phyloP scores from a whole-genome alignment of 768 basidiomycete genomes.

The Panus rudis region DNA sequence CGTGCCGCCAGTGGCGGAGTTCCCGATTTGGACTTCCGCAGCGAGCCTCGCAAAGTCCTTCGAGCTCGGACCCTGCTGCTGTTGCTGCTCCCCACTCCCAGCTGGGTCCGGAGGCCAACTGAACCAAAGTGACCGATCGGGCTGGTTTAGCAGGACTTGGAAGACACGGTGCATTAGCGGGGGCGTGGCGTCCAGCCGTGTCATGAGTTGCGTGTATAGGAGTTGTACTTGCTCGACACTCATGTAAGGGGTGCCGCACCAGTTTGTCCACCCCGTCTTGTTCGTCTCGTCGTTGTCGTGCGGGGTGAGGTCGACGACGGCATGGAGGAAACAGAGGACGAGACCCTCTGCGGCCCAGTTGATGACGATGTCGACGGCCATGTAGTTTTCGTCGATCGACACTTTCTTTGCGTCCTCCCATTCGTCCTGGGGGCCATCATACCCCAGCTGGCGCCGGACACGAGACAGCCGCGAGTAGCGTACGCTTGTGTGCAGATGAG shows the following conservation, averaged over 20 bases:
- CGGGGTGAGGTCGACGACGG: conserved; percentile 62
- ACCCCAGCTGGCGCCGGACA: conserved; percentile 67
- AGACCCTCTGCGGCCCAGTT: conserved; percentile 85
- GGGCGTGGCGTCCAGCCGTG: conserved; percentile 45
- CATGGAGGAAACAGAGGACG: conserved; percentile 85
- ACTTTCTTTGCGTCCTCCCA: conserved; percentile 68
- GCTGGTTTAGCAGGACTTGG: conserved; percentile 65
- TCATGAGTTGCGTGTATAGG: conserved; percentile 52
- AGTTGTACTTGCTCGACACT: conserved; percentile 46
- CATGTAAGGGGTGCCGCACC: conserved; percentile 78
- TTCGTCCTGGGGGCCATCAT: conserved; percentile 42
- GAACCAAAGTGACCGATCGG: conserved; percentile 51
- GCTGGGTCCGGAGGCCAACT: conserved; percentile 69
- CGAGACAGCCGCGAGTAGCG: conserved; percentile 72
- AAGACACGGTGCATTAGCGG: conserved; percentile 59
- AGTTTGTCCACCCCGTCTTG: conserved; percentile 79
- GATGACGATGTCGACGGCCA: conserved; percentile 84
- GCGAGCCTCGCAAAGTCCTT: conserved; percentile 51
- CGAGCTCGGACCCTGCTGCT: conserved; percentile 26
- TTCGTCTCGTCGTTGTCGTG: conserved; percentile 69
- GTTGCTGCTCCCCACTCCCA: no score
- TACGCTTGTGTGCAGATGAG: conserved; percentile 42
- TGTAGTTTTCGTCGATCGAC: conserved; percentile 64
- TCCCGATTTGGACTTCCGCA: conserved; percentile 58
- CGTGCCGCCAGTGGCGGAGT: conserved; percentile 40